Conservation (phyloP, 164 flowering plant genomes). For the Magnolia officinalis region DNA sequence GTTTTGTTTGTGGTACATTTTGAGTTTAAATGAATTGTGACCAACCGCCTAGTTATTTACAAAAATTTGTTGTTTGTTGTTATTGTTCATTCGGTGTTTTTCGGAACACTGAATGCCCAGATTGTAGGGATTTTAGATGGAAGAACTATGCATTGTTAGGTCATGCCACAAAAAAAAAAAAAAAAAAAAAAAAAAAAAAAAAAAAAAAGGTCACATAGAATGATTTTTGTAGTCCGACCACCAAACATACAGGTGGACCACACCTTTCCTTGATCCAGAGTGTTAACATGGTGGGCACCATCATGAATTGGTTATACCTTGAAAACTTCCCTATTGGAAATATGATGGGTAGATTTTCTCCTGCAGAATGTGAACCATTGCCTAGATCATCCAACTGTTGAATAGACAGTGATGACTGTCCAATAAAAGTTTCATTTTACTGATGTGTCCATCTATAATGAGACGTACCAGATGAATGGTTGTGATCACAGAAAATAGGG, state of each 20-base stretch:
- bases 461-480: neutral
- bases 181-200: no score
- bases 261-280: neutral
- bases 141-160: neutral
- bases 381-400: no score
- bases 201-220: no score
- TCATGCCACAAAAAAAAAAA: no score
- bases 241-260: neutral
- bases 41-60: neutral
- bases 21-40: neutral
- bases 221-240: neutral
- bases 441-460: no score
- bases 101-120: neutral
- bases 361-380: no score
- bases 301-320: neutral
- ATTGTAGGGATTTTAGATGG: neutral
- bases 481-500: neutral
- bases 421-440: no score
- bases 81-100: neutral
- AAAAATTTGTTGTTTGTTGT: neutral
- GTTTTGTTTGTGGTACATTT: neutral
- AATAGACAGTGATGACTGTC: no score
- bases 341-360: neutral
- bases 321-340: neutral
- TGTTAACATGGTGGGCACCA: neutral